phyloP scores from a whole-genome alignment of 1,284 basidiomycete genomes.

The Erythrobasidium hasegawianum region DNA sequence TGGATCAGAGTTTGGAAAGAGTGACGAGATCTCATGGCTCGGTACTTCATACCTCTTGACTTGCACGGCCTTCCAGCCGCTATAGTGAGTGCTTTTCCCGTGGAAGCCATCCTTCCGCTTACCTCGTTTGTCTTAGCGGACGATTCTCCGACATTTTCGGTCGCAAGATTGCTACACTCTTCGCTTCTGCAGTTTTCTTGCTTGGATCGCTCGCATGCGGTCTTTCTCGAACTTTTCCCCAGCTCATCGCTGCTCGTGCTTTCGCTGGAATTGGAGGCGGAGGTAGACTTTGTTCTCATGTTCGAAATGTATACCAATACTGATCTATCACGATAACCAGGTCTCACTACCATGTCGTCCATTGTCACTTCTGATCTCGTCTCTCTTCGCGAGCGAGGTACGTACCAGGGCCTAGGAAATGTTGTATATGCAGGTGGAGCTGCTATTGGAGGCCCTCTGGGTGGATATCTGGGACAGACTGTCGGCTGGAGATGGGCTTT shows the following conservation, averaged over 20 bases:
- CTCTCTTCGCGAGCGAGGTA: slow-evolving; percentile 38
- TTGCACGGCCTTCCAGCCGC: slow-evolving; percentile 39
- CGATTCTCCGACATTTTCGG: slow-evolving; percentile 42
- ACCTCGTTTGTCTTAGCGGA: slow-evolving; percentile 28
- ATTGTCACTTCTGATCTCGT: slow-evolving; percentile 41
- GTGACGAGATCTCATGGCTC: slow-evolving; percentile 39
- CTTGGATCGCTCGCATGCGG: slow-evolving; percentile 41
- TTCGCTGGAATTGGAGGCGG: slow-evolving; percentile 43
- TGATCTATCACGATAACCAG: too few relatives aligned
- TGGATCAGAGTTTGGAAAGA: slow-evolving; percentile 38
- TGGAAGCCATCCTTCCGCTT: not conserved
- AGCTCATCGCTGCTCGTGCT: slow-evolving; percentile 41
- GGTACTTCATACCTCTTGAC: slow-evolving; percentile 34
- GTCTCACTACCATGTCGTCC: slow-evolving; percentile 37
- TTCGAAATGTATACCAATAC: too few relatives aligned
- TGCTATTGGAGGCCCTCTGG: slow-evolving; percentile 46
- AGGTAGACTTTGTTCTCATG: slow-evolving; percentile 8
- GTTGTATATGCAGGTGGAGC: slow-evolving; percentile 50
- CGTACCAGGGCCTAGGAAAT: slow-evolving; percentile 45
- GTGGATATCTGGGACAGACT: slow-evolving; percentile 39
- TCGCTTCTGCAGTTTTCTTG: slow-evolving; percentile 41
- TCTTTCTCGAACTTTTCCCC: slow-evolving; percentile 38
- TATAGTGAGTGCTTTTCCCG: slow-evolving; percentile 26
- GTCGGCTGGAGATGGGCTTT: slow-evolving; percentile 41
- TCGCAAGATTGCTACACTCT: slow-evolving; percentile 40